Evolutionary conservation across 106 monocot genomes (phyloP), one percentile per base, ranked within the genome.

Genomic region (Dendrobium nobile): DNA sequence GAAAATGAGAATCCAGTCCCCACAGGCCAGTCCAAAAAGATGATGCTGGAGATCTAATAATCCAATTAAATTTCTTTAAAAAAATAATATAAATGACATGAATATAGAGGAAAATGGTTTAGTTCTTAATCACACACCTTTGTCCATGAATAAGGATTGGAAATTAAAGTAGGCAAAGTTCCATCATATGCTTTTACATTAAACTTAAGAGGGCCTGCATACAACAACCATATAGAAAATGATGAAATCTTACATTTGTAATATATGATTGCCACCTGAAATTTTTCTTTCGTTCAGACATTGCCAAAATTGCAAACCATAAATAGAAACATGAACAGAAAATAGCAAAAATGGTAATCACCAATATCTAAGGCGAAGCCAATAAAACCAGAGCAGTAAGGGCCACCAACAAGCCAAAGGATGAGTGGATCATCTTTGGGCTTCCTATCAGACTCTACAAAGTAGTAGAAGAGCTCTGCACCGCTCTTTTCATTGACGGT

Each of bases 381-480:
- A 5, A n/a, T 33, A 27, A 93, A 75, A 26, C 48, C 85, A 3
- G 93, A 87, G 81, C 93, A 93, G 10, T 88, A 88, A 0, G 90
- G 88, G 7, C 93, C 90, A 1, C 93, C 93, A 4, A 81, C 76
- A 54, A 93, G 80, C 90, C 90, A 93, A 24, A 91, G 4, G 55
- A 93, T 6, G 20, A 93, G 51, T 40, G 93, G 93, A 44, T 91
- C 90, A 33, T 90, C 82, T 16, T 11, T 22, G 5, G 93, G 90
- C 31, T 82, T 83, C 51, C 93, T 78, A 83, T 93, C 93, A 7
- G 93, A 93, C 65, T 80, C 75, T 5, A 85, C 58, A 78, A 93
- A 93, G 82, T 93, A 93, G 84, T 93, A 93, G 84, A 93, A 93
- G 33, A 90, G 40, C 31, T 86, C 31, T 24, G 44, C 86, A 0